These are phyloP conservation scores for Cutaneotrichosporon arboriforme DNA, from an alignment of 1,284 basidiomycete genomes.

Conservation along the genomic window DNA sequence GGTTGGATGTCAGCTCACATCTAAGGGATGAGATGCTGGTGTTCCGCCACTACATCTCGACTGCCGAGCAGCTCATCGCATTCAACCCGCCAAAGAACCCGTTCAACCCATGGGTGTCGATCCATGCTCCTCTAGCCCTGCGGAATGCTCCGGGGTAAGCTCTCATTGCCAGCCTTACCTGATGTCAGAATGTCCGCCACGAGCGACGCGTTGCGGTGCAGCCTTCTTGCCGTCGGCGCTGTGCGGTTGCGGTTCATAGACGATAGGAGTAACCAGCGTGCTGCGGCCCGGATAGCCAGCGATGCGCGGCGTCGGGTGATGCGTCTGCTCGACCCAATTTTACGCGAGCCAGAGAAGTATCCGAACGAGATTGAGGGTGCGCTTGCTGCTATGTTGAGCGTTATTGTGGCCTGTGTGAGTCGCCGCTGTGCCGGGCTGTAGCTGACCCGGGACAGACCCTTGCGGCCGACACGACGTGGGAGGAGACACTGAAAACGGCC, in stretches of 20 bases:
- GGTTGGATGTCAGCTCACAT: neutral
- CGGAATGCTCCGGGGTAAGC: constrained; percentile 32
- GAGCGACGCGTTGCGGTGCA: constrained; percentile 34
- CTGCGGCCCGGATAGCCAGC: constrained; percentile 25
- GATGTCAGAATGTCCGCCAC: constrained; percentile 20
- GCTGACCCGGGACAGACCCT: constrained; percentile 22
- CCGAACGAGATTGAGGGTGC: constrained; percentile 32
- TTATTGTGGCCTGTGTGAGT: constrained; percentile 39
- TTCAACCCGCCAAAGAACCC: constrained; percentile 29
- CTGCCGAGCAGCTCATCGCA: constrained; percentile 39
- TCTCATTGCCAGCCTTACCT: neutral
- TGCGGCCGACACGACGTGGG: constrained; percentile 42
- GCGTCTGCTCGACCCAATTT: constrained; percentile 17
- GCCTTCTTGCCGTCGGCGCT: constrained; percentile 38
- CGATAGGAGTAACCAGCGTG: constrained; percentile 26
- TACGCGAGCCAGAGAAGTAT: constrained; percentile 20
- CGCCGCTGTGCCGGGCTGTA: no score
- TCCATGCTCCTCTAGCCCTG: constrained; percentile 40
- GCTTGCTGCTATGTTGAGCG: constrained; percentile 35
- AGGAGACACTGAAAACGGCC: constrained; percentile 35
- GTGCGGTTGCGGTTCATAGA: constrained; percentile 36
- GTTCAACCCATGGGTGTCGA: constrained; percentile 41
- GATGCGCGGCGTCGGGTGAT: constrained; percentile 27
- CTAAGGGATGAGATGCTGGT: constrained; percentile 36
- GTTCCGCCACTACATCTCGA: constrained; percentile 39